Evolutionary conservation across 768 basidiomycete species (phyloP).

Genomic region (Tulasnella sp.): DNA sequence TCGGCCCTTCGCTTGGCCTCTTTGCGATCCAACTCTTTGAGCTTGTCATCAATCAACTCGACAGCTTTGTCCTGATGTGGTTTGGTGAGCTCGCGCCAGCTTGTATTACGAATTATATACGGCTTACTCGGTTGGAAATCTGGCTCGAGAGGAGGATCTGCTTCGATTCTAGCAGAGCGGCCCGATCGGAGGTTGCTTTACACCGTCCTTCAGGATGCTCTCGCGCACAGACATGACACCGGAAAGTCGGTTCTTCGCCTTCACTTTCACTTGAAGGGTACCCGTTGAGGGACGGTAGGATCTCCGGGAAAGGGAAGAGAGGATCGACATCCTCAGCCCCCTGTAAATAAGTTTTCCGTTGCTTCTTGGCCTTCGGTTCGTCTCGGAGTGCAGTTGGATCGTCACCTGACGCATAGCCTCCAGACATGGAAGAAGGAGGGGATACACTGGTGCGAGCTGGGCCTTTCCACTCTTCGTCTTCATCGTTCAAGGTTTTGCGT

Average conservation of each 20-base stretch:
- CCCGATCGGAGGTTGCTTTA: conserved; percentile 43
- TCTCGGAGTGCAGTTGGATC: not conserved
- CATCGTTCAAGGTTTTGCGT: not conserved
- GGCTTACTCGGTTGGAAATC: not conserved
- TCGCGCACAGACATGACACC: conserved; percentile 58
- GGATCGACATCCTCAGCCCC: conserved; percentile 2
- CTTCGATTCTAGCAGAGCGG: not conserved
- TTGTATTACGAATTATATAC: not conserved
- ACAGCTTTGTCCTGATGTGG: conserved; percentile 59
- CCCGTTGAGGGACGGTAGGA: not conserved
- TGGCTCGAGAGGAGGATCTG: not conserved
- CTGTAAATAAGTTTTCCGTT: not conserved
- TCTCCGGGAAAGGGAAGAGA: conserved; percentile 20
- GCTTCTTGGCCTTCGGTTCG: not conserved
- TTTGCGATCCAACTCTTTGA: conserved; percentile 39
- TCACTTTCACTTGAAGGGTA: not conserved
- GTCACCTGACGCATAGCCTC: not conserved
- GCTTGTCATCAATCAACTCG: conserved; percentile 61
- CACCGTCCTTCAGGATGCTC: conserved; percentile 61
- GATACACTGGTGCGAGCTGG: conserved; percentile 19
- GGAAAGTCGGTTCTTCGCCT: not conserved
- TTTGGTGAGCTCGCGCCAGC: not conserved
- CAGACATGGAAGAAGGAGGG: not conserved
- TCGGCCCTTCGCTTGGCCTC: not conserved
- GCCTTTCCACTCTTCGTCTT: not conserved